Evolutionary conservation across 352 stramenopile species (phyloP), one percentile per base, ranked within the genome.

Genomic region (Lagenidium giganteum): DNA sequence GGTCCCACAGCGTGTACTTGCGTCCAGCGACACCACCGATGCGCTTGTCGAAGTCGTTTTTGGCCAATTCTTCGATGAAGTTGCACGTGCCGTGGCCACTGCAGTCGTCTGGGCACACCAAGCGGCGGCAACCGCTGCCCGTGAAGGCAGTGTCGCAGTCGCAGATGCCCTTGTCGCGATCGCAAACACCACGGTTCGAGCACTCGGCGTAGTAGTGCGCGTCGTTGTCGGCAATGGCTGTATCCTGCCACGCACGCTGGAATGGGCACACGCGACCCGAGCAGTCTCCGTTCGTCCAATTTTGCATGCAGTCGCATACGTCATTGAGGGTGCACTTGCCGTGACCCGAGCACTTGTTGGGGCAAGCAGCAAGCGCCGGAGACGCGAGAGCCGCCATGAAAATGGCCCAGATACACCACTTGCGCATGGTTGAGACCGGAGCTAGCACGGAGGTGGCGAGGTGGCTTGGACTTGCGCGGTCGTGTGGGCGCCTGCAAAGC

Each of bases 311-410:
- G 16, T 59, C 56, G 44, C 79, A 93, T 48, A 83, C 68, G 43
- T 92, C 71, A 65, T 75, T 86, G 44, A 63, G 51, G 46, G 68
- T 74, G 50, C 86, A 96, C 40, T 65, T 56, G 21, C 88, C 86
- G 47, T 95, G 86, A 21, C 81, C 83, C n/a, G 67, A 89, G 64
- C 86, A 97, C 60, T 86, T 87, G 73, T 96, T 96, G 16, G 70
- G 64, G 30, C 70, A 77, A 32, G 67, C 67, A 1, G 39, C 62
- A 8, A 57, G 22, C 20, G 48, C 34, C 0, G 50, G 38, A 11
- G 47, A 38, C 20, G 56, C 50, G n/a, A 72, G 39, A 16, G 66
- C 43, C 28, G 44, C 54, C 42, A 69, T 55, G 17, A 57, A 35
- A 27, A 72, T 54, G 26, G 44, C 41, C 32, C 58, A 51, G 36